Percentiles rank a stretch among this genome's conserved stretches.
Conservation (phyloP, 78 protist species). For the Chrysochromulina tobinii region DNA sequence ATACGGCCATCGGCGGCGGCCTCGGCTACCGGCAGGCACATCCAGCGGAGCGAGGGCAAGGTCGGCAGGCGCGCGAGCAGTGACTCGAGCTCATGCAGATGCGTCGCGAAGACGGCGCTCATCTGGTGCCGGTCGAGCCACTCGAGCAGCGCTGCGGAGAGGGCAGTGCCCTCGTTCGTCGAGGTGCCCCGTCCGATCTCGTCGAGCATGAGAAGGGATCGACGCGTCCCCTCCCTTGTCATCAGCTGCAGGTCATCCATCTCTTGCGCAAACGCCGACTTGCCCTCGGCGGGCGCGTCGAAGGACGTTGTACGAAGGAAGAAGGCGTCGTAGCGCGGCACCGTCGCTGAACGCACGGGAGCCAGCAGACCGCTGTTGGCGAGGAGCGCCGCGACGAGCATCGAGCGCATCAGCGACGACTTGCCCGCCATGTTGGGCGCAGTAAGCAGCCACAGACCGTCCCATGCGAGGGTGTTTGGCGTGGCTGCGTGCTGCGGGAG, state of each 20-base stretch:
- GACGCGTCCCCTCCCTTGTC: too few species aligned
- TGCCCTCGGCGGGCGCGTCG: conserved; percentile 19
- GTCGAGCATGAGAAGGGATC: background rate
- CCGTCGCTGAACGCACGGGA: background rate
- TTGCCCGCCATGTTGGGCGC: conserved; percentile 51
- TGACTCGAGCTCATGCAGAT: background rate
- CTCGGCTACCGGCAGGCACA: background rate
- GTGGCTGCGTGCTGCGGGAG: background rate
- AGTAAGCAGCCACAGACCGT: conserved; percentile 29
- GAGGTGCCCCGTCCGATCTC: conserved; percentile 4
- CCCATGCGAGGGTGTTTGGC: background rate
- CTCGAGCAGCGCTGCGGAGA: background rate
- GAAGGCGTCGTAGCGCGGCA: conserved; percentile 39
- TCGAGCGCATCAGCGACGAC: conserved; percentile 24
- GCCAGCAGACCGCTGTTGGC: conserved; percentile 31
- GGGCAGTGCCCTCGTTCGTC: background rate
- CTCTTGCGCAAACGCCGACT: background rate
- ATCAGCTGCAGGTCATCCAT: background rate
- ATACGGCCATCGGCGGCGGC: background rate
- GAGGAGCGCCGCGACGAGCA: background rate
- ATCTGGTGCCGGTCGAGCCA: background rate
- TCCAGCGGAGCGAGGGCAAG: background rate
- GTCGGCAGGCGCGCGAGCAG: background rate
- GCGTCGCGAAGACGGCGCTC: background rate
- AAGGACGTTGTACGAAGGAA: conserved; percentile 27